Evolutionary conservation across 768 basidiomycete species (phyloP).

Genomic region (Pisolithus albus): DNA sequence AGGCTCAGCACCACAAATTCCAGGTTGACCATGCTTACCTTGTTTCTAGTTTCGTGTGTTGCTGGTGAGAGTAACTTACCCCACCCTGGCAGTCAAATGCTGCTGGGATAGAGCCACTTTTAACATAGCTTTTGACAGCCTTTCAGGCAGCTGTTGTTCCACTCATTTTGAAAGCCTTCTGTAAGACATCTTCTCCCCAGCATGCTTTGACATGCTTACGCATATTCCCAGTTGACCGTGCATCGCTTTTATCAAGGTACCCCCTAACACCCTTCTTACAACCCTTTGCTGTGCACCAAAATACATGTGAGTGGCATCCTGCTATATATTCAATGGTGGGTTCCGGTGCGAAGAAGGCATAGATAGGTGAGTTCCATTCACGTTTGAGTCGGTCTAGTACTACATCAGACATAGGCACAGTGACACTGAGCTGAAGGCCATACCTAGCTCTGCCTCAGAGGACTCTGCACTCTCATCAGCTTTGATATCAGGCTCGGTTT

Average conservation of each 20-base stretch:
- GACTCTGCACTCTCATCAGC: too few relatives aligned
- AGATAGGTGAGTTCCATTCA: neutral
- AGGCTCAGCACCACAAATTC: neutral
- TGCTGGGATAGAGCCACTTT: slow-evolving; percentile 13
- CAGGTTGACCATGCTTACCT: neutral
- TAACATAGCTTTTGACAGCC: neutral
- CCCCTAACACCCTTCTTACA: slow-evolving; percentile 16
- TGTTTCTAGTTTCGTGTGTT: slow-evolving; percentile 3
- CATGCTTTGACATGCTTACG: neutral
- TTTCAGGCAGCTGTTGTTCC: neutral
- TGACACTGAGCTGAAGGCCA: too few relatives aligned
- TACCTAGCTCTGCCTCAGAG: too few relatives aligned
- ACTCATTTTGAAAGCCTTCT: neutral
- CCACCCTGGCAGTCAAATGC: neutral
- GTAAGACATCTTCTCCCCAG: neutral
- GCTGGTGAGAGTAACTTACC: slow-evolving; percentile 18
- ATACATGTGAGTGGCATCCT: slow-evolving; percentile 15
- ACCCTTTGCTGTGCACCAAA: slow-evolving; percentile 17
- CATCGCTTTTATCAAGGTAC: slow-evolving; percentile 20
- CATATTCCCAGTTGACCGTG: slow-evolving; percentile 2
- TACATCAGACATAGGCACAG: neutral
- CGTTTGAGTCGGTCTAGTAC: neutral
- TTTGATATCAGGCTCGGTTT: too few relatives aligned
- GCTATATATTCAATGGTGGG: neutral
- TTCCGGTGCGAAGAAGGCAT: neutral